Conservation (phyloP, 768 basidiomycete species). For the Boletus patriciae region DNA sequence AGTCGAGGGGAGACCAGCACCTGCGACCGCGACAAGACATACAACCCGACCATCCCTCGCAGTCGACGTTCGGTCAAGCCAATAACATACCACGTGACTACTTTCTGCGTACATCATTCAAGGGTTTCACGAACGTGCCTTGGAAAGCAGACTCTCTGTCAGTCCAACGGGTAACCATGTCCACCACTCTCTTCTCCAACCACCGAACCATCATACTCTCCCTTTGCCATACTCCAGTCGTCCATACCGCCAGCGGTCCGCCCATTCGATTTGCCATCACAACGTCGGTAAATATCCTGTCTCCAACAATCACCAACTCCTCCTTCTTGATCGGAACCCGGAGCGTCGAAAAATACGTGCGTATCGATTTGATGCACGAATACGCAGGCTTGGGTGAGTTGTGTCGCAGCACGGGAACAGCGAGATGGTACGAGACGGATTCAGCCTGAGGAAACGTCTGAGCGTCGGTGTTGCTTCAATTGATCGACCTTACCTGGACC, state of each 20-base stretch:
- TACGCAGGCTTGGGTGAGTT: conserved; percentile 74
- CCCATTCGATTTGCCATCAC: conserved; percentile 79
- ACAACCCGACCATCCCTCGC: too few species aligned
- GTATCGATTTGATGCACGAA: conserved; percentile 69
- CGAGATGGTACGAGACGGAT: conserved; percentile 74
- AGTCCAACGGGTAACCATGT: conserved; percentile 44
- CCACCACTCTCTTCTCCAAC: conserved; percentile 54
- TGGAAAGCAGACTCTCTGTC: not conserved
- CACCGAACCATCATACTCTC: conserved; percentile 64
- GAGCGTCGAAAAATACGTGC: conserved; percentile 70
- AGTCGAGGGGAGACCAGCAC: too few species aligned
- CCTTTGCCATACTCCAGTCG: conserved; percentile 65
- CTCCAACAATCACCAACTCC: conserved; percentile 82
- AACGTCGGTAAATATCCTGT: conserved; percentile 90
- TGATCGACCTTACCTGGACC: conserved; percentile 61
- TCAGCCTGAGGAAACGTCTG: conserved; percentile 61
- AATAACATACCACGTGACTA: too few species aligned
- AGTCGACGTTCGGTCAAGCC: too few species aligned
- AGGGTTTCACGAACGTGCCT: not conserved
- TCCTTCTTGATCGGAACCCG: conserved; percentile 54
- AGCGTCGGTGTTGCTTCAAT: not conserved
- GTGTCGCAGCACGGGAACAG: conserved; percentile 83
- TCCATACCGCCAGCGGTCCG: conserved; percentile 71
- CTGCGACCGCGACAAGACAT: too few species aligned
- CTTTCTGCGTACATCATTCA: not conserved